Conservation (phyloP, 2,329 filamentous ascomycete species). For the Hymenoscyphus scutula region DNA sequence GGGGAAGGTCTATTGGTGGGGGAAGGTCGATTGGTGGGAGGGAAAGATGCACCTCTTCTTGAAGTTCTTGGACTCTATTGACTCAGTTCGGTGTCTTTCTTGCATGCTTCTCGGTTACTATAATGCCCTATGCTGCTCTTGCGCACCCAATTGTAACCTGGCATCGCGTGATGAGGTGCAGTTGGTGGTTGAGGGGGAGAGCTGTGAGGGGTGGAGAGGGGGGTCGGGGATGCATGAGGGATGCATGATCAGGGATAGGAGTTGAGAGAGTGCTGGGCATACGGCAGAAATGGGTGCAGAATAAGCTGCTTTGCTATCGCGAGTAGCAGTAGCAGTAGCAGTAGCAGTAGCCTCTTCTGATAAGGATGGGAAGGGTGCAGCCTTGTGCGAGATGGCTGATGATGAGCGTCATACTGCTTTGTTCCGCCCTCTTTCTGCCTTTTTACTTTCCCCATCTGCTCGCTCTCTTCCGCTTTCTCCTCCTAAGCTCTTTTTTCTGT, state of each 20-base stretch:
- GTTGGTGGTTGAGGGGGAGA: not conserved
- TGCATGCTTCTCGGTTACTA: not conserved
- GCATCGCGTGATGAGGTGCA: constrained; percentile 1
- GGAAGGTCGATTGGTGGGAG: too few species aligned
- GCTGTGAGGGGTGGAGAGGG: not conserved
- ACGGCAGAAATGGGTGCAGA: not conserved
- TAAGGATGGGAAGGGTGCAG: not conserved
- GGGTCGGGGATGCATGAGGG: too few species aligned
- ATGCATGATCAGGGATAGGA: not conserved
- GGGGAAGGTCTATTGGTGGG: too few species aligned
- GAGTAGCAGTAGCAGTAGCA: too few species aligned
- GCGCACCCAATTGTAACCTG: not conserved
- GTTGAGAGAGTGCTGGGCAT: not conserved
- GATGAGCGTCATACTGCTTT: constrained; percentile 5
- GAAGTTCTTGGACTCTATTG: too few species aligned
- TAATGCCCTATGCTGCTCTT: too few species aligned
- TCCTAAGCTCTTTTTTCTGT: not conserved
- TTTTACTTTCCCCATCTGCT: not conserved
- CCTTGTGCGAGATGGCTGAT: not conserved
- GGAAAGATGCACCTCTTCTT: not conserved
- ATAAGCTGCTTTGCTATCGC: too few species aligned
- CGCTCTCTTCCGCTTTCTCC: not conserved
- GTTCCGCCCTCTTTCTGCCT: too few species aligned
- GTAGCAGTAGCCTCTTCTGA: not conserved
- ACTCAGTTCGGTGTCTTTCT: not conserved